Base-by-base conservation (phyloP, 116 monocot species). In the Phalaenopsis hybrid region DNA sequence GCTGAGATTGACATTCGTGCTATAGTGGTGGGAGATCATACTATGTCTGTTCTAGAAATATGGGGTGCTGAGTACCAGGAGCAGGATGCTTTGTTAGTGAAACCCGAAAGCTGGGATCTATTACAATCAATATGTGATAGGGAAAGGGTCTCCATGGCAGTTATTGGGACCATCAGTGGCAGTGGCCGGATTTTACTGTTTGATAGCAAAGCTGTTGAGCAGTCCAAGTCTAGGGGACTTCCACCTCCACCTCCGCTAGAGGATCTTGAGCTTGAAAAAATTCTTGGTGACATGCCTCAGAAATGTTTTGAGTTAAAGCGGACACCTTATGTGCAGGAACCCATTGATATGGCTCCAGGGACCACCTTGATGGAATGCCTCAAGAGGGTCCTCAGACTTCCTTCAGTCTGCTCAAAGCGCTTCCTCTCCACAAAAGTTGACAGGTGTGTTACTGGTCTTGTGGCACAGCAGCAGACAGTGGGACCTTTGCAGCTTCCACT, bases 51-150 rank as follows among this genome's bases (percentile, higher is more conserved):
- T 45, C 81, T 99, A 72, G 99, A 99, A 82, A 99, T 99, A 46
- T 95, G 99, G 99, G 99, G 99, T 45, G 99, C 99, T 4, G 99
- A 99, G 81, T 99, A 99, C 84, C 99, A 95, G 77, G 95, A 99
- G 72, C 99, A 99, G 79, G 99, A 99, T 87, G 99, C 99, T 78
- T 72, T 99, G 13, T 79, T 99, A 81, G 86, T 99, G 69, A 90
- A 91, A 44, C 93, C 95, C 74, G 88, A 93, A 85, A 91, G 85
- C 73, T 78, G 86, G 5, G 78, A 18, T 43, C 75, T 95, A 34
- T 75, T 99, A 63, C 81, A 88, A 23, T 86, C 83, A n/a, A 84
- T 99, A 2, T 99, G 99, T 88, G 83, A 92, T 41, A 90, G 99
- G 75, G 95, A 99, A 86, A 88, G 92, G 77, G 93, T 99, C 20